phyloP scores from a whole-genome alignment of 2,329 filamentous ascomycete genomes.

The Thielaviopsis populi region DNA sequence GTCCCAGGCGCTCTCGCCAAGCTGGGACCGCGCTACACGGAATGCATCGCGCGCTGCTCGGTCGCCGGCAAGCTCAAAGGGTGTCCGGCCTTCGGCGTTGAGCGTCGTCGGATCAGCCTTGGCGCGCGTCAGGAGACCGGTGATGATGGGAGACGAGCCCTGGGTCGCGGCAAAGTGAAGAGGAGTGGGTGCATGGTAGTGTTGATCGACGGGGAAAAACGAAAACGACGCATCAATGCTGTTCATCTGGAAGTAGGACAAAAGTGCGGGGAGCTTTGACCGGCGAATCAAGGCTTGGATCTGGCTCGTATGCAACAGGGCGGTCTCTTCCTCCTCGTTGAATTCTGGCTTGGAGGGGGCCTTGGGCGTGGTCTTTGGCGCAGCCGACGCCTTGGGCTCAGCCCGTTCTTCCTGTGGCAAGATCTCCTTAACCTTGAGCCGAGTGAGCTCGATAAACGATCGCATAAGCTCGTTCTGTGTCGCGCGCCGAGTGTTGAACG shows the following conservation, averaged over 20 bases:
- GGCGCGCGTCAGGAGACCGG: slow-evolving; percentile 59
- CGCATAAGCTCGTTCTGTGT: slow-evolving; percentile 93
- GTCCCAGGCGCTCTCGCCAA: slow-evolving; percentile 61
- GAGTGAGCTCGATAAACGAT: slow-evolving; percentile 82
- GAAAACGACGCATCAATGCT: slow-evolving; percentile 53
- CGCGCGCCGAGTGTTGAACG: slow-evolving; percentile 80
- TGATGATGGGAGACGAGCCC: slow-evolving; percentile 63
- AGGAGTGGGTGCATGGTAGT: slow-evolving; percentile 67
- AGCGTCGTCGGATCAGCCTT: slow-evolving; percentile 55
- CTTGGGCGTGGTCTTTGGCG: slow-evolving; percentile 28
- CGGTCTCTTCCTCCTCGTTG: slow-evolving; percentile 71
- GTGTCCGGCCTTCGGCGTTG: slow-evolving; percentile 64
- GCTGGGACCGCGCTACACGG: slow-evolving; percentile 66
- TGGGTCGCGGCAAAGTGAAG: slow-evolving; percentile 75
- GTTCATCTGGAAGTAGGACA: slow-evolving; percentile 73
- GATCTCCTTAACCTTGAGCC: slow-evolving; percentile 71
- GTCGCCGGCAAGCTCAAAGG: slow-evolving; percentile 80
- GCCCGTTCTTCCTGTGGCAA: slow-evolving; percentile 43
- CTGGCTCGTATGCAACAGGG: slow-evolving; percentile 72
- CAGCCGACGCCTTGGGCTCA: slow-evolving; percentile 25
- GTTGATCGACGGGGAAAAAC: slow-evolving; percentile 57
- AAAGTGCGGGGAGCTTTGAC: slow-evolving; percentile 73
- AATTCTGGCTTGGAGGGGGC: slow-evolving; percentile 47
- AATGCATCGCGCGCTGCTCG: slow-evolving; percentile 79
- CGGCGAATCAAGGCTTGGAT: slow-evolving; percentile 76